Conservation (phyloP, 169 alveolate species). For the Cystoisospora suis region DNA sequence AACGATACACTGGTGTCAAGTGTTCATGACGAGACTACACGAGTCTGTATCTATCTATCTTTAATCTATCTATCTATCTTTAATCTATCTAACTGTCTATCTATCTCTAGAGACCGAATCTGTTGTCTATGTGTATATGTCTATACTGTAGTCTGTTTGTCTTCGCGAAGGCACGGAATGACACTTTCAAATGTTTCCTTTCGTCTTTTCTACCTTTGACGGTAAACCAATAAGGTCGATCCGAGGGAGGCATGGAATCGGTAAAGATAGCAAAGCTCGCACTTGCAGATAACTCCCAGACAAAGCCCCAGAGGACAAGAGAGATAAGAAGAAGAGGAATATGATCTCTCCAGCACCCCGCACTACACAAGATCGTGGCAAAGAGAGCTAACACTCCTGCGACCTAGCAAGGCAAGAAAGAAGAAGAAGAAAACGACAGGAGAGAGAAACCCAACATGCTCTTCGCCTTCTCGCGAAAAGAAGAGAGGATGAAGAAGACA, state of each 20-base stretch:
- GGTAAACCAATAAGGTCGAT: conserved; percentile 47
- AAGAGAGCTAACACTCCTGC: not conserved
- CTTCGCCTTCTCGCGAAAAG: not conserved
- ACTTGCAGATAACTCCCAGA: conserved; percentile 20
- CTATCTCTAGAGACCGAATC: too few relatives aligned
- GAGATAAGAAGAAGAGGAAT: not conserved
- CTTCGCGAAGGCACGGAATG: not conserved
- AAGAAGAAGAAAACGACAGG: not conserved
- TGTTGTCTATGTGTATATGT: not conserved
- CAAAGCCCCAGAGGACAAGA: conserved; percentile 43
- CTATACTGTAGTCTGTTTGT: not conserved
- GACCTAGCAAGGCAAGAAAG: too few relatives aligned
- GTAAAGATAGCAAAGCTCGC: conserved; percentile 55
- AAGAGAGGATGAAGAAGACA: not conserved
- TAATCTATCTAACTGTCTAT: too few relatives aligned
- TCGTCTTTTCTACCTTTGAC: not conserved
- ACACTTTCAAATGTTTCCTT: not conserved
- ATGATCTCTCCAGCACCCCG: conserved; percentile 3
- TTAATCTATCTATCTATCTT: too few relatives aligned
- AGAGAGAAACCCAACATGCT: not conserved
- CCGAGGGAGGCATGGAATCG: conserved; percentile 38
- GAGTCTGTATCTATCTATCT: too few relatives aligned
- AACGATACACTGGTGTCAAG: too few relatives aligned
- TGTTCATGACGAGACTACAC: too few relatives aligned
- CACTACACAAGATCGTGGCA: not conserved